Evolutionary conservation across 352 stramenopile species (phyloP), one percentile per base, ranked within the genome.

Genomic region (Phytophthora tentaculata): DNA sequence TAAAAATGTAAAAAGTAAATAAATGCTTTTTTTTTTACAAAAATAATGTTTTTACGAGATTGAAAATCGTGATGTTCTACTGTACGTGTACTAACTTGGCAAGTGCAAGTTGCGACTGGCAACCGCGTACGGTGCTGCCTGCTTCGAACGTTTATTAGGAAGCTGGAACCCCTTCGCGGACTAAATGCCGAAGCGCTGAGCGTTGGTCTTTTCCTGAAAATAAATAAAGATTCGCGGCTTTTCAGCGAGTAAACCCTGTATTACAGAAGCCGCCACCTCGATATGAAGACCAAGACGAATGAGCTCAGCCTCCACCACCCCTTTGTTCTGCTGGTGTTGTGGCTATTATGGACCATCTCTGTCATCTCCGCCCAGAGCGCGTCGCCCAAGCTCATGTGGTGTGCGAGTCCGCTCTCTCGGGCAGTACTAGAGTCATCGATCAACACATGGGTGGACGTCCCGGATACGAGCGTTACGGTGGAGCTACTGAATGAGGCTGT

Each of bases 311-410:
- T 52, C n/a, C 22, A 12, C 45, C 44, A 41, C 14, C 6, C 67
- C 6, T 5, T 58, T 17, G 17, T 35, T 22, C 4, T 64, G 35
- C 37, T 74, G 17, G 5, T 6, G 12, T 6, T 61, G 9, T 69
- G 52, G 44, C 22, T 61, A 6, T 14, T 6, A 48, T 55, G 47
- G 32, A 24, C n/a, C 5, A 7, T 35, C 22, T 20, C 16, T 23
- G 14, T n/a, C 41, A 45, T 32, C 24, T 26, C 19, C 17, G 48
- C 48, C 2, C 59, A 72, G 9, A 77, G 65, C 58, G 54, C 61
- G 20, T 64, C 61, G 13, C 76, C 80, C 16, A 79, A 88, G 57
- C 79, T 93, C n/a, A 76, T 90, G 59, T 93, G 84, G 84, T 83
- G 81, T 56, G 44, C 72, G 17, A 91, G 81, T 66, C 85, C 85